Evolutionary conservation across 768 basidiomycete genomes (phyloP), one percentile per base, ranked within the genome.

Genomic region (Leccinum truebloodii): DNA sequence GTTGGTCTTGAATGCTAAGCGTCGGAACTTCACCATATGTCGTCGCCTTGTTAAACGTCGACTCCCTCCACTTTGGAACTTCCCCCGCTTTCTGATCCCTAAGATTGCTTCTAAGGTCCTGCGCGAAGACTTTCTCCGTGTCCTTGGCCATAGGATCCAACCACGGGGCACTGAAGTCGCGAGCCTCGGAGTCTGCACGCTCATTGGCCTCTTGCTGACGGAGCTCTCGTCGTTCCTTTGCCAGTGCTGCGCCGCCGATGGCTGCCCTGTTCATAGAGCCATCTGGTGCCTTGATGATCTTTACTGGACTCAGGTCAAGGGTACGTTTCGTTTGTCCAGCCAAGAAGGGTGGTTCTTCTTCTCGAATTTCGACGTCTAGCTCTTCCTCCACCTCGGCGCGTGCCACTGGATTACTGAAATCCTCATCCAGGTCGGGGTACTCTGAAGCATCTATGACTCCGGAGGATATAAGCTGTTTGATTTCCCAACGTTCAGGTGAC

Each of bases 401-500:
- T 22, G 87, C 87, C 69, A 85, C 80, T 2, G 90, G 87, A 68
- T 92, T 88, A 57, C 75, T 83, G 71, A 90, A 85, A 60, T 94
- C 92, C 67, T 95, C 94, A 63, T 95, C 92, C 55, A 97, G 79
- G 32, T 96, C 92, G 3, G 94, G 95, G 68, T 95, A 96, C 73
- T 98, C 97, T 4, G 95, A 89, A 12, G 95, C 90, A 64, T 88
- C 87, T 57, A 98, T 84, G 16, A 88, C 92, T 48, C 97, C 97
- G 32, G 95, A 97, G 1, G 97, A 92, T 58, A 98, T 97, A 59
- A 99, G 85, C 73, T 98, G 97, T 75, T 98, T 98, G 76, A 99
- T 95, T 78, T 99, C 97, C 95, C 97, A 99, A 30, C 97, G 87
- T 75, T 99, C 97, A 1, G 97, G 97, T 7, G 92, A 95, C 1